Conservation (phyloP, 2,329 filamentous ascomycete genomes). For the Aspergillus floridensis region DNA sequence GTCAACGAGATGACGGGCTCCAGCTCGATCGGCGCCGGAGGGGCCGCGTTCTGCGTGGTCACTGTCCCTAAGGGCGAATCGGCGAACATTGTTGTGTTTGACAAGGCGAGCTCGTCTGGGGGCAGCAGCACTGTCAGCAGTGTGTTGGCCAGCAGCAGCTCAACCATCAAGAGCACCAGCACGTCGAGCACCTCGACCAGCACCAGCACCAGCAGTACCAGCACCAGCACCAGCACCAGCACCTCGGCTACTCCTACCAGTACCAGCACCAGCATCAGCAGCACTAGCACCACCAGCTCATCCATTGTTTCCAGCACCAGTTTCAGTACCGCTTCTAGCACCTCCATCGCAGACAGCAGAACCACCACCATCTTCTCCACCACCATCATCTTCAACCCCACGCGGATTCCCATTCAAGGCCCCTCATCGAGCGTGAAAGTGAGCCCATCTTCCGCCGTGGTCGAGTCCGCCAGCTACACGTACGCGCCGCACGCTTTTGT, state of each 20-base stretch:
- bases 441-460: constrained; percentile 12
- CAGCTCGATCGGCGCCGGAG: constrained; percentile 62
- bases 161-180: constrained; percentile 15
- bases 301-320: constrained; percentile 14
- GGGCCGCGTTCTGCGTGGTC: constrained; percentile 70
- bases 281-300: constrained; percentile 9
- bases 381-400: constrained; percentile 15
- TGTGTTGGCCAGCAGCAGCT: constrained; percentile 10
- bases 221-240: constrained; percentile 15
- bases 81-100: constrained; percentile 66
- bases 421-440: constrained; percentile 8
- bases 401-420: background rate
- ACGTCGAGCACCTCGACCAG: constrained; percentile 15
- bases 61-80: constrained; percentile 66
- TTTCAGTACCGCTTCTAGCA: constrained; percentile 11
- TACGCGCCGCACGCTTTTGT: constrained; percentile 15
- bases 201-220: constrained; percentile 13
- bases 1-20: constrained; percentile 61
- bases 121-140: constrained; percentile 6
- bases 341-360: constrained; percentile 6
- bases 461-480: constrained; percentile 12
- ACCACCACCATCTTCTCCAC: constrained; percentile 19
- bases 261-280: constrained; percentile 12
- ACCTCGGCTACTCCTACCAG: background rate
- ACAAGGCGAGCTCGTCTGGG: constrained; percentile 28